phyloP scores from a whole-genome alignment of 2,329 filamentous ascomycete genomes.

The Ramichloridium luteum region DNA sequence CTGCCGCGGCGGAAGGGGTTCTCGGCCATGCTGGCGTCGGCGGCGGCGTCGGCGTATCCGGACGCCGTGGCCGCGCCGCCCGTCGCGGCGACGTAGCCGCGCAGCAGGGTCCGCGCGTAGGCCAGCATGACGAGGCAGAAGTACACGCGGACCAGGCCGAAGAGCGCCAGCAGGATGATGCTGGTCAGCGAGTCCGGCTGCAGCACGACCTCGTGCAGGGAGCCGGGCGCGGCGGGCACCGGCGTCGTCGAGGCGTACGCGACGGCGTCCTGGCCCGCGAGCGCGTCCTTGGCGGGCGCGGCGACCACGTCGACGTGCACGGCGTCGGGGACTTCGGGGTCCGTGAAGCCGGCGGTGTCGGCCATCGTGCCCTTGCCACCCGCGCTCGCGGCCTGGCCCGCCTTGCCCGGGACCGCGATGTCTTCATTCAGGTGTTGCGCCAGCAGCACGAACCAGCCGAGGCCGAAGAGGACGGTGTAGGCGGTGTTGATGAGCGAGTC shows the following conservation, averaged over 20 bases:
- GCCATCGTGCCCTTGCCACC: constrained; percentile 45
- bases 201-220: constrained; percentile 51
- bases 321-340: constrained; percentile 42
- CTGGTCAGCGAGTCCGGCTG: constrained; percentile 59
- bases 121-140: constrained; percentile 74
- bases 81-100: constrained; percentile 48
- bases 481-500: constrained; percentile 71
- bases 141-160: constrained; percentile 70
- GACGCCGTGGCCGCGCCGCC: constrained; percentile 12
- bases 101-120: constrained; percentile 65
- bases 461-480: constrained; percentile 71
- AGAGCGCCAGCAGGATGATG: constrained; percentile 59
- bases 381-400: constrained; percentile 12
- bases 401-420: constrained; percentile 14
- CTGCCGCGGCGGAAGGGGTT: constrained; percentile 67
- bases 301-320: constrained; percentile 45
- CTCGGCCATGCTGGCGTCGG: constrained; percentile 38
- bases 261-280: constrained; percentile 41
- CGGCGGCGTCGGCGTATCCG: constrained; percentile 29
- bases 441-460: constrained; percentile 75
- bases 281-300: constrained; percentile 33
- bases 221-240: constrained; percentile 21
- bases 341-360: constrained; percentile 53
- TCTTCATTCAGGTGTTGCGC: constrained; percentile 42
- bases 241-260: constrained; percentile 28